Evolutionary conservation across 352 stramenopile species (phyloP).

Genomic region (Aphanomyces euteiches): DNA sequence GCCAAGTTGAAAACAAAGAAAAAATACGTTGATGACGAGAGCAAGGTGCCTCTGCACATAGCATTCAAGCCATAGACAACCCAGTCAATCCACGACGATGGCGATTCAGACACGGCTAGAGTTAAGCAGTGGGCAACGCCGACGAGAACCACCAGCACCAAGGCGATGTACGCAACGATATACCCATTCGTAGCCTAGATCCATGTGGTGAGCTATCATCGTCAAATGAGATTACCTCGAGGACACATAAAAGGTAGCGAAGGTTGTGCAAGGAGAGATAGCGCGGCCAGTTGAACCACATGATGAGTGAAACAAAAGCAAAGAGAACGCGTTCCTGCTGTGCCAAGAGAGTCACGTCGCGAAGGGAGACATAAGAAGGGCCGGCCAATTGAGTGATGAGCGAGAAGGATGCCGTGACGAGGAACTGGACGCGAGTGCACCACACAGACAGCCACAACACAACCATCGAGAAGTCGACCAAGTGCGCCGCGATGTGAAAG

Average conservation of each 20-base stretch:
- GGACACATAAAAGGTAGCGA: slow-evolving; percentile 25
- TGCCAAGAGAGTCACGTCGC: not conserved
- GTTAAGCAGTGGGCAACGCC: slow-evolving; percentile 6
- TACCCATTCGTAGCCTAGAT: slow-evolving; percentile 1
- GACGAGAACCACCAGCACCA: not conserved
- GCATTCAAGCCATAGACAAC: too few species aligned
- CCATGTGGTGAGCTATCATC: not conserved
- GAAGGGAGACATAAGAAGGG: slow-evolving; percentile 4
- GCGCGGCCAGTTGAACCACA: slow-evolving; percentile 24
- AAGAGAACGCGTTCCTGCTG: slow-evolving; percentile 24
- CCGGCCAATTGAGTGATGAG: slow-evolving; percentile 40
- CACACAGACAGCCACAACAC: slow-evolving; percentile 43
- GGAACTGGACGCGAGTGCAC: slow-evolving; percentile 37
- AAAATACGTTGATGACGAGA: not conserved
- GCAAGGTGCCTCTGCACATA: not conserved
- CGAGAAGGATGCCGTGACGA: slow-evolving; percentile 39
- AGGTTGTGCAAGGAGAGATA: slow-evolving; percentile 20
- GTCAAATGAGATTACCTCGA: slow-evolving; percentile 16
- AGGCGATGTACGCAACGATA: slow-evolving; percentile 9
- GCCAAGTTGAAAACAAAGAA: slow-evolving; percentile 3
- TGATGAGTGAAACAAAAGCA: slow-evolving; percentile 20
- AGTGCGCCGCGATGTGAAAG: slow-evolving; percentile 50
- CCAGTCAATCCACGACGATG: too few species aligned
- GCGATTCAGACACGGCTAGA: too few species aligned
- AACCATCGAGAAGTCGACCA: slow-evolving; percentile 52